Percentiles rank a stretch among this genome's conserved stretches.
phyloP scores from a whole-genome alignment of 2,329 filamentous ascomycete species.

The Geosmithia putterillii region DNA sequence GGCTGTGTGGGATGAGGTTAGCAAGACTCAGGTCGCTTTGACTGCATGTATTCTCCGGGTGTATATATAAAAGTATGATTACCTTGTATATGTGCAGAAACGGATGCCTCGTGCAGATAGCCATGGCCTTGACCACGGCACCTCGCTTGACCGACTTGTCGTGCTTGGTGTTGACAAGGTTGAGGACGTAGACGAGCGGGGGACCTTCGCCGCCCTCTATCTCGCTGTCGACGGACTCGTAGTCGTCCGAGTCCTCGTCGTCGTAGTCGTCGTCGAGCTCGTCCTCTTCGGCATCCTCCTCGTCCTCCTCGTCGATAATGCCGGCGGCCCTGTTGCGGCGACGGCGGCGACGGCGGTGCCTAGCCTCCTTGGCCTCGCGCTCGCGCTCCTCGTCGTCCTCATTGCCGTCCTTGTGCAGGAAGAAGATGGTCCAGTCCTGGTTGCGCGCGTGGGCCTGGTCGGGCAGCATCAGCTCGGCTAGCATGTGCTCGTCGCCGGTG shows the following conservation, averaged over 20 bases:
- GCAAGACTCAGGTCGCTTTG: neutral
- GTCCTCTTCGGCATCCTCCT: conserved; percentile 28
- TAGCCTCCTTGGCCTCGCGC: conserved; percentile 40
- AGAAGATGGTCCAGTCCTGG: conserved; percentile 99
- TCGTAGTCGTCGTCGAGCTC: conserved; percentile 35
- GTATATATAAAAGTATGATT: conserved; percentile 9
- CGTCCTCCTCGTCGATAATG: conserved; percentile 30
- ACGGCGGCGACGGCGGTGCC: conserved; percentile 36
- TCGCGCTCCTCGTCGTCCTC: conserved; percentile 72
- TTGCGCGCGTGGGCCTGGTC: conserved; percentile 91
- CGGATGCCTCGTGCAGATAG: conserved; percentile 92
- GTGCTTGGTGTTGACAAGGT: conserved; percentile 95
- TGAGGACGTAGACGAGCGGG: conserved; percentile 90
- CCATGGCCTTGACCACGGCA: conserved; percentile 95
- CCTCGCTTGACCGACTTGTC: conserved; percentile 89
- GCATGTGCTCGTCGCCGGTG: conserved; percentile 93
- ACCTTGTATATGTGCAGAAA: conserved; percentile 99
- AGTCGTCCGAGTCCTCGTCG: conserved; percentile 36
- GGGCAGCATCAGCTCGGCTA: conserved; percentile 95
- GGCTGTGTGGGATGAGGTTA: conserved; percentile 41
- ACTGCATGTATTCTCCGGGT: no score
- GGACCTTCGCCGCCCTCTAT: conserved; percentile 68
- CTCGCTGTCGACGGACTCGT: conserved; percentile 46
- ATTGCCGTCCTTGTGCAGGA: conserved; percentile 88
- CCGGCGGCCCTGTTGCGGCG: conserved; percentile 39